Conservation (phyloP, 805 yeast genomes). For the Zygosaccharomyces kombuchaensis region DNA sequence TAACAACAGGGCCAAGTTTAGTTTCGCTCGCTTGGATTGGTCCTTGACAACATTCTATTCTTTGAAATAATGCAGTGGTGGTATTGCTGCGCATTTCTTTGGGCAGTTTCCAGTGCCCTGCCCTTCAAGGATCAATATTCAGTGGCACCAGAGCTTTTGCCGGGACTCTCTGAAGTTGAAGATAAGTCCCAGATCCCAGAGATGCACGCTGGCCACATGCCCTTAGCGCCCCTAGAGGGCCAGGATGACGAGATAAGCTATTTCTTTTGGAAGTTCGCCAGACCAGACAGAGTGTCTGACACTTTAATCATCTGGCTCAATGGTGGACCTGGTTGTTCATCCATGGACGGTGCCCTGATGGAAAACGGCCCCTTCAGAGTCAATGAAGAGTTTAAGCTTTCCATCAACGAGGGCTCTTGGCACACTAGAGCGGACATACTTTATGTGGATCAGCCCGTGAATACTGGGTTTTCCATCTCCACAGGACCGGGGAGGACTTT, state of each 20-base stretch:
- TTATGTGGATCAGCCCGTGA: conserved; percentile 91
- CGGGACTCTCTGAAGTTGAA: conserved; percentile 25
- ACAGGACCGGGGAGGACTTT: conserved; percentile 39
- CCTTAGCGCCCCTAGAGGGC: conserved; percentile 31
- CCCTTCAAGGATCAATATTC: conserved; percentile 17
- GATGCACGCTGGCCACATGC: conserved; percentile 67
- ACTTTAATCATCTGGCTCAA: conserved; percentile 78
- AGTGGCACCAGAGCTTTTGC: conserved; percentile 28
- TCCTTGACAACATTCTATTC: background rate
- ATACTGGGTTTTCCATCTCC: conserved; percentile 81
- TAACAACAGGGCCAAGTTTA: background rate
- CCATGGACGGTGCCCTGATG: conserved; percentile 94
- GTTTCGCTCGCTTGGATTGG: background rate
- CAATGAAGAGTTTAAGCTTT: conserved; percentile 42
- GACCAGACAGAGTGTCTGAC: conserved; percentile 23
- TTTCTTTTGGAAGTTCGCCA: conserved; percentile 70
- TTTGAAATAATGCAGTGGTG: conserved; percentile 1
- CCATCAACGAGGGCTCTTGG: conserved; percentile 76
- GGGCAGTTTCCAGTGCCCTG: conserved; percentile 6
- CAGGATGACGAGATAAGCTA: conserved; percentile 43
- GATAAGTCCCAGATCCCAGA: conserved; percentile 23
- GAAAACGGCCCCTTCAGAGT: conserved; percentile 88
- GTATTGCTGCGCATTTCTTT: background rate
- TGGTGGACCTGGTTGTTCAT: conserved; percentile 98
- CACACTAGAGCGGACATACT: conserved; percentile 70